Evolutionary conservation across 208 protist genomes (phyloP).

Genomic region (Leptomonas pyrrhocoris): DNA sequence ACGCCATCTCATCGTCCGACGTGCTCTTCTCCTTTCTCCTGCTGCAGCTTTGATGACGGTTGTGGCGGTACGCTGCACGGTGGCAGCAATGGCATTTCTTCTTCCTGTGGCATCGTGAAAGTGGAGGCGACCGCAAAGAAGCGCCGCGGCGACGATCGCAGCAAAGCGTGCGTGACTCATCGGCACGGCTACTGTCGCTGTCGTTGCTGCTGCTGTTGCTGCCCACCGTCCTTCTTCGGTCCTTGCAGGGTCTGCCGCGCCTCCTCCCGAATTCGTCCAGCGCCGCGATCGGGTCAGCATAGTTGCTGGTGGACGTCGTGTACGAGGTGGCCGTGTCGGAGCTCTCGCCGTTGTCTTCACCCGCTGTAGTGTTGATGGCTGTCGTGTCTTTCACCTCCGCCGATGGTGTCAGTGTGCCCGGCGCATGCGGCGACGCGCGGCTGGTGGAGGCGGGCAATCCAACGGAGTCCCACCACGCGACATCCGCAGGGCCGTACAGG

Average conservation of each 20-base stretch:
- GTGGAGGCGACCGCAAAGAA: slow-evolving; percentile 4
- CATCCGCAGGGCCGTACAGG: slow-evolving; percentile 45
- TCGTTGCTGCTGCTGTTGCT: not conserved
- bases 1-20: not conserved
- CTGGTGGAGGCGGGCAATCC: not conserved
- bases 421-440: not conserved
- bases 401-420: not conserved
- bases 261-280: not conserved
- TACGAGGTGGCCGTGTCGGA: slow-evolving; percentile 69
- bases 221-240: not conserved
- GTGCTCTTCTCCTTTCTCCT: not conserved
- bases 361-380: slow-evolving; percentile 5
- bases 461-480: slow-evolving; percentile 79
- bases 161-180: not conserved
- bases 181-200: not conserved
- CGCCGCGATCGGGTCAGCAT: slow-evolving; percentile 18
- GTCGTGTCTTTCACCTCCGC: not conserved
- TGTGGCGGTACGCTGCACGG: not conserved
- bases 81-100: slow-evolving; percentile 27
- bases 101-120: not conserved
- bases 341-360: slow-evolving; percentile 42
- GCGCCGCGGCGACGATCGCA: not conserved
- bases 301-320: slow-evolving; percentile 55
- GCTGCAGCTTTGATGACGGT: not conserved
- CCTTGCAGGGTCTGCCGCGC: not conserved